Percentiles rank a stretch among this genome's conserved stretches.
phyloP scores from a whole-genome alignment of 1,284 basidiomycete species.

The Peniophora sp. region DNA sequence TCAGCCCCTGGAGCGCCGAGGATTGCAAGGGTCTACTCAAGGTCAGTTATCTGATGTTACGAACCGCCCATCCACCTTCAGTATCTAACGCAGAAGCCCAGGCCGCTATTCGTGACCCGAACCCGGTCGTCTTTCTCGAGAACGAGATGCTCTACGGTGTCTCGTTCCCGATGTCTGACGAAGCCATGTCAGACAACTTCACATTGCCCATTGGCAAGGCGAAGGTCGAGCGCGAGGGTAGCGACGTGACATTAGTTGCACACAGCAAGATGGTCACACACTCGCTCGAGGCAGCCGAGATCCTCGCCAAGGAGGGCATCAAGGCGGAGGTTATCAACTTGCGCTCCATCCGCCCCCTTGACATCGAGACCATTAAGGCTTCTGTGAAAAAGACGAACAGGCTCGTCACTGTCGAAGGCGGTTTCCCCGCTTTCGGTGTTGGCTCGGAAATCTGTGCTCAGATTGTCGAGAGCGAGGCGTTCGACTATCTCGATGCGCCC shows the following conservation, averaged over 20 bases:
- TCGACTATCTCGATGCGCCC: conserved; percentile 95
- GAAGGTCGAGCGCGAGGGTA: conserved; percentile 91
- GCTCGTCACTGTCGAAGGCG: conserved; percentile 92
- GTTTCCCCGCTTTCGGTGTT: conserved; percentile 97
- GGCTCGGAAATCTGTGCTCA: conserved; percentile 97
- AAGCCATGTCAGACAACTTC: conserved; percentile 95
- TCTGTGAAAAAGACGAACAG: conserved; percentile 99
- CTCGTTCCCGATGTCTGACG: conserved; percentile 90
- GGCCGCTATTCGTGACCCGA: conserved; percentile 96
- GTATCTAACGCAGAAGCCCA: conserved; percentile 20
- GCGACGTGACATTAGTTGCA: conserved; percentile 92
- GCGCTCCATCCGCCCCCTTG: conserved; percentile 89
- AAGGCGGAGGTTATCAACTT: conserved; percentile 99
- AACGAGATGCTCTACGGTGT: conserved; percentile 99
- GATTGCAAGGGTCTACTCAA: conserved; percentile 98
- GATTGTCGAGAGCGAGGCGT: conserved; percentile 92
- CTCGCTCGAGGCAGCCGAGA: conserved; percentile 88
- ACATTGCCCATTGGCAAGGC: conserved; percentile 94
- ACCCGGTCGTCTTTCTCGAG: conserved; percentile 97
- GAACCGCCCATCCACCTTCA: conserved; percentile 1
- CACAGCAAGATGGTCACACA: conserved; percentile 96
- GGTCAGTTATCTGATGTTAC: conserved; percentile 32
- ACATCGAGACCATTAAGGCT: conserved; percentile 93
- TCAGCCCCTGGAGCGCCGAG: conserved; percentile 95
- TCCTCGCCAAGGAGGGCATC: conserved; percentile 92